phyloP scores from a whole-genome alignment of 192 early-diverging fungal species.

The Coemansia erecta region DNA sequence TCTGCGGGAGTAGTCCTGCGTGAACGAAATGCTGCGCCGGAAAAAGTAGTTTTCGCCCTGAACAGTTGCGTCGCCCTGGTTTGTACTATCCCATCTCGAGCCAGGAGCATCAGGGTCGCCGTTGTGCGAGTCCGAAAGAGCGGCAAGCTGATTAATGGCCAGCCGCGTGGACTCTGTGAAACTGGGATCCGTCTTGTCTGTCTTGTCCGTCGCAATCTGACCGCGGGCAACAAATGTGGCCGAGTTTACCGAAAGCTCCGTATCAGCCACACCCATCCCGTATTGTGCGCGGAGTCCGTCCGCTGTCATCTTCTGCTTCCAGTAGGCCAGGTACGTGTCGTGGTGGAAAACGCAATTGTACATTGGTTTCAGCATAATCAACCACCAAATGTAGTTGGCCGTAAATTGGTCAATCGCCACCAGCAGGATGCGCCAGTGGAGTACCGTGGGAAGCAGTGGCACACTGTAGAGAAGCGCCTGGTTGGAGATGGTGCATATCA shows the following conservation, averaged over 20 bases:
- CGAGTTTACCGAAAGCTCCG: conserved; percentile 31
- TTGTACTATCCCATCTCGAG: background rate
- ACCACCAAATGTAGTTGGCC: conserved; percentile 50
- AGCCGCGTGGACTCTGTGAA: conserved; percentile 37
- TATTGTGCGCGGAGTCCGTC: conserved; percentile 42
- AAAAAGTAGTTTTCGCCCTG: conserved; percentile 3
- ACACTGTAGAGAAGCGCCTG: conserved; percentile 32
- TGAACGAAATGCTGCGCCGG: conserved; percentile 13
- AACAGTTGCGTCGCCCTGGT: background rate
- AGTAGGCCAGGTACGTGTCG: conserved; percentile 38
- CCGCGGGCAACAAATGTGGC: conserved; percentile 20
- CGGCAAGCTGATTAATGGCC: conserved; percentile 32
- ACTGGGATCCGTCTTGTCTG: conserved; percentile 22
- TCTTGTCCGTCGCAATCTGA: conserved; percentile 8
- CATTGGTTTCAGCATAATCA: conserved; percentile 51
- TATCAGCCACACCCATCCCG: conserved; percentile 23
- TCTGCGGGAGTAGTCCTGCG: conserved; percentile 18
- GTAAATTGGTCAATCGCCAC: conserved; percentile 35
- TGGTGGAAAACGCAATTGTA: conserved; percentile 44
- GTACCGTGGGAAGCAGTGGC: conserved; percentile 22
- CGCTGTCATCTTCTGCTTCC: conserved; percentile 42
- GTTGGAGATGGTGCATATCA: conserved; percentile 37
- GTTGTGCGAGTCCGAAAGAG: conserved; percentile 12
- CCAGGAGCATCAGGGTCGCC: background rate
- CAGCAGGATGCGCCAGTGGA: conserved; percentile 35